Percentiles rank a stretch among this genome's conserved stretches.
Evolutionary conservation across 208 protist species (phyloP).

Genomic region (Porcisia deanei): DNA sequence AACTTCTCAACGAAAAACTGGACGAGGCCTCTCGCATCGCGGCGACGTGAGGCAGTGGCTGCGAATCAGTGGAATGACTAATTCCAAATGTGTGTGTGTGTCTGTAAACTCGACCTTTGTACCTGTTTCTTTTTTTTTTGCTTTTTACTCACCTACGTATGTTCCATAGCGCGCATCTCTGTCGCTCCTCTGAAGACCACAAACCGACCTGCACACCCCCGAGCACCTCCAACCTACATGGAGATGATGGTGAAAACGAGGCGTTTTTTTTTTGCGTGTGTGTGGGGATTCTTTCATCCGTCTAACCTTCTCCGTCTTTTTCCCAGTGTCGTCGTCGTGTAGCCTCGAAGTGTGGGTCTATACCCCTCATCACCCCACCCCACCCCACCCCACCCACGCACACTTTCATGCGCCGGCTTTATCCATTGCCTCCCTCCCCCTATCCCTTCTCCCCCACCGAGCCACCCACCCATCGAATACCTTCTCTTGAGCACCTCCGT

Average conservation of each 20-base stretch:
- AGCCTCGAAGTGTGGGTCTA: not conserved
- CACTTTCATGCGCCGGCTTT: not conserved
- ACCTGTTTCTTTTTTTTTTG: not conserved
- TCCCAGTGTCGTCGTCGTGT: not conserved
- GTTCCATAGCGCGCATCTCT: not conserved
- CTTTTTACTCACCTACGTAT: not conserved
- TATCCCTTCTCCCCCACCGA: not conserved
- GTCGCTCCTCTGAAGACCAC: not conserved
- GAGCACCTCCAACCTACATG: not conserved
- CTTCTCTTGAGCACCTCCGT: not conserved
- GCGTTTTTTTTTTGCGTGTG: too few relatives aligned
- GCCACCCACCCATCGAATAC: not conserved
- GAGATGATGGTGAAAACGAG: not conserved
- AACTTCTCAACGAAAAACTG: constrained; percentile 46
- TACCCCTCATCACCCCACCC: not conserved
- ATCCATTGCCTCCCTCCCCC: not conserved
- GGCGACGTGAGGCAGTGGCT: constrained; percentile 10
- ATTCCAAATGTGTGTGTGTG: not conserved
- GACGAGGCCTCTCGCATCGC: constrained; percentile 52
- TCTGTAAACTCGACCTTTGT: not conserved
- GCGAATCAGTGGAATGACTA: not conserved
- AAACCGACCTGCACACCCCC: not conserved
- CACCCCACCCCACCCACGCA: not conserved
- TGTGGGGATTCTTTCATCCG: not conserved
- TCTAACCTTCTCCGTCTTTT: not conserved